phyloP scores from a whole-genome alignment of 805 yeast genomes.

The Lipomyces kockii region DNA sequence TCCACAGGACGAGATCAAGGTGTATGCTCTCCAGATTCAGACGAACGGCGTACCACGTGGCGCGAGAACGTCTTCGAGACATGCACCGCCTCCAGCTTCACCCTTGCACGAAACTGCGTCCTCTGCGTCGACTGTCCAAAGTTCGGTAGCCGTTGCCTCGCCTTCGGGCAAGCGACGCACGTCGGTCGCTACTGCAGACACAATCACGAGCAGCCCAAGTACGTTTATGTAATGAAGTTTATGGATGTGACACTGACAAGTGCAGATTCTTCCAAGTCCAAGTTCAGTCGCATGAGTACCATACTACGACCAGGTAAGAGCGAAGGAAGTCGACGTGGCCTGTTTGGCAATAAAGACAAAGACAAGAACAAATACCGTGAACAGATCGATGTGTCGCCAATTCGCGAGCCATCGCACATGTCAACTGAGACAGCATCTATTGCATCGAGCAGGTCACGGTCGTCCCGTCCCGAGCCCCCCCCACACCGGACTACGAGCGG shows the following conservation, averaged over 20 bases:
- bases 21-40: constrained; percentile 52
- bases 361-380: constrained; percentile 22
- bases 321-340: constrained; percentile 32
- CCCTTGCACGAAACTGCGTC: background rate
- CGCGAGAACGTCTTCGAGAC: constrained; percentile 1
- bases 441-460: constrained; percentile 12
- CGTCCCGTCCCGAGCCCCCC: constrained; percentile 11
- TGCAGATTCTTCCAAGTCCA: background rate
- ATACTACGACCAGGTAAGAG: constrained; percentile 22
- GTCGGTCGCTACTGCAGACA: constrained; percentile 23
- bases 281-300: constrained; percentile 28
- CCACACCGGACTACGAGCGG: constrained; percentile 7
- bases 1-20: constrained; percentile 62
- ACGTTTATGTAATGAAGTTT: background rate
- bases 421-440: constrained; percentile 10
- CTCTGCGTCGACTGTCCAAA: background rate
- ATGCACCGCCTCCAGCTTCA: constrained; percentile 4
- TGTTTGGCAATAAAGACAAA: constrained; percentile 26
- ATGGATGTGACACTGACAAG: background rate
- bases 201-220: constrained; percentile 3
- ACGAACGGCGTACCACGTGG: constrained; percentile 29
- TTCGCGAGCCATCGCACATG: constrained; percentile 12
- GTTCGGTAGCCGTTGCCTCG: constrained; percentile 15
- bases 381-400: constrained; percentile 14
- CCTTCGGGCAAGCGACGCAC: constrained; percentile 13